A percentile compares a stretch with the other conserved stretches of the same genome.
Evolutionary conservation across 2,329 filamentous ascomycete genomes (phyloP).

Genomic region (Elsinoe batatas): DNA sequence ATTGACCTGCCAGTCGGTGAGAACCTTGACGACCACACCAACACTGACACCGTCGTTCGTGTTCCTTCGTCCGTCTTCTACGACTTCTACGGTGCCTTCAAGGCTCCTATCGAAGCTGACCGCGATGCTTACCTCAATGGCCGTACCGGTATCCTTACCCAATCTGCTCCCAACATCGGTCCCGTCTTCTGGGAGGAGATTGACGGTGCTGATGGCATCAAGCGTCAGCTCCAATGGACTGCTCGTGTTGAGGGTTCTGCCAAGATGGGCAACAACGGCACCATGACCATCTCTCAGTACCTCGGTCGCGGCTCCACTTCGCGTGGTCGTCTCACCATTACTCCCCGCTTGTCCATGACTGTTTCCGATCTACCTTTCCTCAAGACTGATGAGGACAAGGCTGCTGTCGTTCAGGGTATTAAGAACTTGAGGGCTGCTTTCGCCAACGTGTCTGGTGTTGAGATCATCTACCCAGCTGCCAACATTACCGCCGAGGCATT

Average conservation of each 20-base stretch:
- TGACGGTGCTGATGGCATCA: conserved; percentile 46
- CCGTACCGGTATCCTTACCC: conserved; percentile 51
- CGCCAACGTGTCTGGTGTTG: conserved; percentile 44
- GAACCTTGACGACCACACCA: conserved; percentile 46
- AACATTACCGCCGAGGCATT: conserved; percentile 47
- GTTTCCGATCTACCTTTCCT: conserved; percentile 43
- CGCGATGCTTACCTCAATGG: conserved; percentile 33
- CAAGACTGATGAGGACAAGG: conserved; percentile 46
- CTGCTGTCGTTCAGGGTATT: conserved; percentile 55
- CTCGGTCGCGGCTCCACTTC: conserved; percentile 56
- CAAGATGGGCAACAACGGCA: conserved; percentile 30
- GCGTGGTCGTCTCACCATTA: conserved; percentile 52
- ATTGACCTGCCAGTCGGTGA: conserved; percentile 44
- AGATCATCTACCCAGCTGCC: conserved; percentile 45
- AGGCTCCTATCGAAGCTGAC: conserved; percentile 33
- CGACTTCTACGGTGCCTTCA: conserved; percentile 54
- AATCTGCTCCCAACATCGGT: conserved; percentile 57
- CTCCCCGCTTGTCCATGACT: conserved; percentile 45
- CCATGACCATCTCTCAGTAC: conserved; percentile 43
- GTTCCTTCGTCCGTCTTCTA: conserved; percentile 49
- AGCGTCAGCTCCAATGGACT: conserved; percentile 57
- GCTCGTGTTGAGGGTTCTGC: conserved; percentile 51
- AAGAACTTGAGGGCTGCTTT: conserved; percentile 50
- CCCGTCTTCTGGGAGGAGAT: conserved; percentile 54
- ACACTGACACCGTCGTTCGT: conserved; percentile 44